phyloP scores from a whole-genome alignment of 306 rosid genomes.

The Casuarina cunninghamiana region DNA sequence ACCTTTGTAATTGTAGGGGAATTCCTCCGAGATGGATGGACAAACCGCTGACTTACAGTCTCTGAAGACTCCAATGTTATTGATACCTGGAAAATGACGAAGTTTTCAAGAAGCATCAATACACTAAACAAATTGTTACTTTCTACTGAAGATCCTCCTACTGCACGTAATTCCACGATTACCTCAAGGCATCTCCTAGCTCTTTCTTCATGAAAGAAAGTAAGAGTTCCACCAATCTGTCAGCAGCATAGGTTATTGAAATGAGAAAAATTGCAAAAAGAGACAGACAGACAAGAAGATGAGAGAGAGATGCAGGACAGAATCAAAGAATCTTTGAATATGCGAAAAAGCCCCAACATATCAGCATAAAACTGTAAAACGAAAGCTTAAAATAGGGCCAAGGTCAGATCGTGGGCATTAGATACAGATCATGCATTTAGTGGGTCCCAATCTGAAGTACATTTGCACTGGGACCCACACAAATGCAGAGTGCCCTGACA shows the following conservation, averaged over 20 bases:
- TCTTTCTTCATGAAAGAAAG: slow-evolving; percentile 87
- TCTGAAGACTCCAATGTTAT: slow-evolving; percentile 90
- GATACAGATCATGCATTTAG: neutral
- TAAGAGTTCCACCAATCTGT: slow-evolving; percentile 97
- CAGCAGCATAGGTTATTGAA: slow-evolving; percentile 15
- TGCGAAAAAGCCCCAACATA: slow-evolving; percentile 15
- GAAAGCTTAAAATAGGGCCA: neutral
- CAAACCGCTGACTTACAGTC: slow-evolving; percentile 71
- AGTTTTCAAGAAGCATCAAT: slow-evolving; percentile 26
- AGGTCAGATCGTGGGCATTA: neutral
- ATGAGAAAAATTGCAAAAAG: neutral
- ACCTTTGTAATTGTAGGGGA: slow-evolving; percentile 98
- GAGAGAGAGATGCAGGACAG: neutral
- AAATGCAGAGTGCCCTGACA: neutral
- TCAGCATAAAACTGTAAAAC: neutral
- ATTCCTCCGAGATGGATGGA: slow-evolving; percentile 89
- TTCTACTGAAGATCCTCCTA: slow-evolving; percentile 23
- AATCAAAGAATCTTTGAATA: neutral
- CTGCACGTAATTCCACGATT: slow-evolving; percentile 28
- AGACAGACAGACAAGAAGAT: too few species aligned
- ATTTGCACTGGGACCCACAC: neutral
- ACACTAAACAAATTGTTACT: slow-evolving; percentile 5
- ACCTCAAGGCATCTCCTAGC: slow-evolving; percentile 99
- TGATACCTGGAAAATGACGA: slow-evolving; percentile 56
- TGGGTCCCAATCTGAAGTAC: neutral